phyloP scores from a whole-genome alignment of 352 stramenopile species.

The Phytopythium oedochilum region DNA sequence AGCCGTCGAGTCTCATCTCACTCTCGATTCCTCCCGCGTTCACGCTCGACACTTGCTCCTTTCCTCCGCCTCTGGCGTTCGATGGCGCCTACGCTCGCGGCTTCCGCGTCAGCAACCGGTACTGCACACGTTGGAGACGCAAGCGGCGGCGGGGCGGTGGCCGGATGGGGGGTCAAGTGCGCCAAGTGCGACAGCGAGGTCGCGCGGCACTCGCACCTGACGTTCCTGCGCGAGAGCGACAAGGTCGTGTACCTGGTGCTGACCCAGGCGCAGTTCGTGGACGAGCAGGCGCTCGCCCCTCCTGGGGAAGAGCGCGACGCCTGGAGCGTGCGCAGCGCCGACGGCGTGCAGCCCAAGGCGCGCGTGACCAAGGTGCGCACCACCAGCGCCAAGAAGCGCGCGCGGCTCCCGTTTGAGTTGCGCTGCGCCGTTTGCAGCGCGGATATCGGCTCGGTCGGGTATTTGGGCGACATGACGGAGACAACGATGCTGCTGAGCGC shows the following conservation, averaged over 20 bases:
- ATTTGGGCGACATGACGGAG: conserved; percentile 26
- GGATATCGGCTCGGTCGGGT: conserved; percentile 44
- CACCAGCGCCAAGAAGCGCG: conserved; percentile 27
- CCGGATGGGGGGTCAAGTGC: conserved; percentile 23
- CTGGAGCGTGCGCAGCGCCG: conserved; percentile 26
- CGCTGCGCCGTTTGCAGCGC: conserved; percentile 35
- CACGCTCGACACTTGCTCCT: neutral
- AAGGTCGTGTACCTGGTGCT: conserved; percentile 43
- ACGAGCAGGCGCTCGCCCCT: conserved; percentile 20
- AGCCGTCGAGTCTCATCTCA: too few relatives aligned
- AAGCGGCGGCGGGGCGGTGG: conserved; percentile 3
- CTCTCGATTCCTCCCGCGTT: neutral
- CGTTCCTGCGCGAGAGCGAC: conserved; percentile 47
- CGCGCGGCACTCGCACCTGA: conserved; percentile 32
- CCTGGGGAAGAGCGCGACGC: conserved; percentile 14
- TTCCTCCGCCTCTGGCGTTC: neutral
- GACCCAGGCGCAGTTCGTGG: conserved; percentile 25
- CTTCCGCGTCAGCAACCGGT: neutral
- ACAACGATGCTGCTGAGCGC: conserved; percentile 45
- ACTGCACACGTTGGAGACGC: neutral
- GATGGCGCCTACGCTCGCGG: neutral
- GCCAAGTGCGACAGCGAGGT: conserved; percentile 20
- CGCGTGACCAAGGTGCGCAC: conserved; percentile 47
- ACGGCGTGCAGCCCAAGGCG: conserved; percentile 22
- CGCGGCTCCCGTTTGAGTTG: conserved; percentile 47